A percentile compares a stretch with the other conserved stretches of the same genome.
These are phyloP conservation scores for Poterioochromonas sp. DNA, from an alignment of 352 stramenopile species.

Conservation along the genomic window DNA sequence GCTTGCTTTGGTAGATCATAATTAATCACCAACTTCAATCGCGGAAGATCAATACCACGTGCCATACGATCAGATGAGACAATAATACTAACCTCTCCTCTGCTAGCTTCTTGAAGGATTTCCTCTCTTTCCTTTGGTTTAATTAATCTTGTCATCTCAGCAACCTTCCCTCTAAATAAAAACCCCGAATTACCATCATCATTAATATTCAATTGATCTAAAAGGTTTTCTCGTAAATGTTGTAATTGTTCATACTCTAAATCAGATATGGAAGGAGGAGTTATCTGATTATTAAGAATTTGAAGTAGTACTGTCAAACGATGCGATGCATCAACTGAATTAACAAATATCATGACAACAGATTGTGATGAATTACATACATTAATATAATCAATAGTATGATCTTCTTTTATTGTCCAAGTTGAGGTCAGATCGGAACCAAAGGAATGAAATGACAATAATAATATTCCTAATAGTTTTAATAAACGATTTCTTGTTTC, in stretches of 20 bases:
- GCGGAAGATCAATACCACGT: slow-evolving; percentile 80
- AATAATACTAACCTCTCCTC: slow-evolving; percentile 47
- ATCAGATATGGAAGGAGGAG: neutral
- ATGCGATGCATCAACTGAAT: slow-evolving; percentile 89
- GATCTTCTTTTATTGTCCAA: slow-evolving; percentile 40
- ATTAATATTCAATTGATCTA: neutral
- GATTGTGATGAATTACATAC: slow-evolving; percentile 78
- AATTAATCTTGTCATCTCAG: slow-evolving; percentile 26
- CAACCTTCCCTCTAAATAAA: slow-evolving; percentile 9
- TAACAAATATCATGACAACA: slow-evolving; percentile 85
- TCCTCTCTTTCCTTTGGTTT: neutral
- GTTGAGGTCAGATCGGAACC: slow-evolving; percentile 40
- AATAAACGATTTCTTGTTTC: slow-evolving; percentile 41
- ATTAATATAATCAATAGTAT: slow-evolving; percentile 70
- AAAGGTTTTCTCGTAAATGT: too few relatives aligned
- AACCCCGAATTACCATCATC: neutral
- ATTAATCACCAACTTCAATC: slow-evolving; percentile 81
- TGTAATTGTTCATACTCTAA: too few relatives aligned
- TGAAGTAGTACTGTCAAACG: slow-evolving; percentile 84
- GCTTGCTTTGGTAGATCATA: slow-evolving; percentile 80
- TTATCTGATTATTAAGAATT: slow-evolving; percentile 50
- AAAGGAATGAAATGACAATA: neutral
- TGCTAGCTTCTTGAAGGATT: neutral
- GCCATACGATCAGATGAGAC: slow-evolving; percentile 83
- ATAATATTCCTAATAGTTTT: neutral